Evolutionary conservation across 192 early-diverging fungal species (phyloP).

Genomic region (Umbelopsis ramanniana): DNA sequence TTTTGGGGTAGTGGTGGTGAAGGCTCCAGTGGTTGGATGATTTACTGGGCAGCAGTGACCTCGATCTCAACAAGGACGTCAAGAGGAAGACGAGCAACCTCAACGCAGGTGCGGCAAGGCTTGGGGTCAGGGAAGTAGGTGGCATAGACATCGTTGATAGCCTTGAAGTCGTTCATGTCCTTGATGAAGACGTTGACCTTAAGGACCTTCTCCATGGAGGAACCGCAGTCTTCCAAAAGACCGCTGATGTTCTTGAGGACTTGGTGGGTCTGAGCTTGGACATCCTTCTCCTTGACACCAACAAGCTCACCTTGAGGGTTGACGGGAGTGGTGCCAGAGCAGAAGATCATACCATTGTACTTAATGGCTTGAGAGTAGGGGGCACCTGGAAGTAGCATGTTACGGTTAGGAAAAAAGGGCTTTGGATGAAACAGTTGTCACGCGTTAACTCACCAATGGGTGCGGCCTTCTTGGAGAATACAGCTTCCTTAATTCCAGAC

Average conservation of each 20-base stretch:
- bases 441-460: slow-evolving; percentile 17
- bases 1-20: neutral
- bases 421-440: neutral
- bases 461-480: slow-evolving; percentile 24
- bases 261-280: slow-evolving; percentile 72
- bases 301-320: slow-evolving; percentile 70
- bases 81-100: slow-evolving; percentile 88
- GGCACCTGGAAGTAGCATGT: neutral
- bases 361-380: slow-evolving; percentile 64
- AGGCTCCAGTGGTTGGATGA: neutral
- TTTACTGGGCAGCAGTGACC: slow-evolving; percentile 63
- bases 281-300: slow-evolving; percentile 44
- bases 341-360: slow-evolving; percentile 81
- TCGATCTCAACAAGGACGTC: slow-evolving; percentile 92
- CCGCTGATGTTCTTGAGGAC: slow-evolving; percentile 81
- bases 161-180: slow-evolving; percentile 86
- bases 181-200: slow-evolving; percentile 94
- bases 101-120: slow-evolving; percentile 76
- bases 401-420: neutral
- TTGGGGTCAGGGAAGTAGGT: slow-evolving; percentile 51
- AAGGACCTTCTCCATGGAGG: slow-evolving; percentile 81
- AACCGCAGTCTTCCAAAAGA: slow-evolving; percentile 77
- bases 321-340: slow-evolving; percentile 72
- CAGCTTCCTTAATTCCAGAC: slow-evolving; percentile 26
- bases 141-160: slow-evolving; percentile 88